Base-by-base conservation (phyloP, 306 rosid genomes). In the Citrullus colocynthis region DNA sequence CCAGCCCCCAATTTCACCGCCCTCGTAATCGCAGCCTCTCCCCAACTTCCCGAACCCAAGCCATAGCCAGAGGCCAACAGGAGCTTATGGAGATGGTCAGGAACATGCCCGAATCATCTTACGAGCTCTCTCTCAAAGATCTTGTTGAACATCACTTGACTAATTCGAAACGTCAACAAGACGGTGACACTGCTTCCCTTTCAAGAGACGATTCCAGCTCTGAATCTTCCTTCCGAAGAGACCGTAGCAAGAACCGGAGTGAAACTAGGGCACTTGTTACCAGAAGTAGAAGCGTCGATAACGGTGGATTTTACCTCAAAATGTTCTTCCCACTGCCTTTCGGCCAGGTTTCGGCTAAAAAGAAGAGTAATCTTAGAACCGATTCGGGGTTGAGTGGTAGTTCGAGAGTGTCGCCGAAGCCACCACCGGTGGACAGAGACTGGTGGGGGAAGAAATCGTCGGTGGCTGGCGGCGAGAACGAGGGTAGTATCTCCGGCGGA, bases 51-150 rank as follows among this genome's bases (percentile, higher is more conserved):
- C 83, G 90, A 69, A 82, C 89, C 2, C 93, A 89, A 76, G 97
- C 97, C 45, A 88, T 95, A 10, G 89, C 84, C 42, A 86, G 78
- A 64, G 98, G 98, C 1, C 98, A 92, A 76, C 82, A 64, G 45
- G 98, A 95, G 79, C 88, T 95, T 15, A 95, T 95, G 97, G 97
- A 95, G 7, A 90, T 95, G 97, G 98, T 95, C 9, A 80, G 78
- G 51, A 86, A 85, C 82, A 89, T 95, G 96, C 98, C 98, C 0
- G 98, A 95, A 70, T 81, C 96, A 4, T 81, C 85, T 75, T 95
- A 95, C 80, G 98, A 95, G 79, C 96, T 95, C 56, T 90, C 98
- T 6, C 51, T 95, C 37, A 95, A 85, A 57, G 98, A 95, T 84
- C 90, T 95, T 6, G 97, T 95, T 0, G 98, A 95, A 62, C 83